Conservation (phyloP, 768 basidiomycete species). For the Boletus bicolor region DNA sequence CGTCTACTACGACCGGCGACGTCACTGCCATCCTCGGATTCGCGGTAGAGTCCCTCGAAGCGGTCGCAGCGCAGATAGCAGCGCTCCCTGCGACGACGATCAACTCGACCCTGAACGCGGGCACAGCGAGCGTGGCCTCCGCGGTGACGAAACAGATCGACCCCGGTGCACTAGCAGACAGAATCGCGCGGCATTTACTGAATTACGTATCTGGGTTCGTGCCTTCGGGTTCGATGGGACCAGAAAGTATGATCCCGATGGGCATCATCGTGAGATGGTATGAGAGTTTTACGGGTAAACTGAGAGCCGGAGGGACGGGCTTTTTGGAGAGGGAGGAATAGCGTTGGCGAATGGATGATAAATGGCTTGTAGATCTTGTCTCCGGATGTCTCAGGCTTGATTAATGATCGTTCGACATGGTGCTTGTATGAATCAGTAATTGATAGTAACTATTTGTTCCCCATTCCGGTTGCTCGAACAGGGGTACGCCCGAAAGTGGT, state of each 20-base stretch:
- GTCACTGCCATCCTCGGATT: conserved; percentile 77
- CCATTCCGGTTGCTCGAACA: not conserved
- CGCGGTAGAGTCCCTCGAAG: conserved; percentile 69
- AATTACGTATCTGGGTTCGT: conserved; percentile 72
- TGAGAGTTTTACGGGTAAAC: conserved; percentile 58
- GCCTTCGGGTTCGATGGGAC: conserved; percentile 40
- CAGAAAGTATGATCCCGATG: conserved; percentile 59
- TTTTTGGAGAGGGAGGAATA: conserved; percentile 51
- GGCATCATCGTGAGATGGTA: conserved; percentile 66
- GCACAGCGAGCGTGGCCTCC: not conserved
- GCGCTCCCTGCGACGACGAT: conserved; percentile 35
- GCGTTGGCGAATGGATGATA: not conserved
- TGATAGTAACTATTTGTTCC: too few species aligned
- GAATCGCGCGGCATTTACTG: conserved; percentile 61
- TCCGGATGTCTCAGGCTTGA: not conserved
- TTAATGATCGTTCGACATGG: not conserved
- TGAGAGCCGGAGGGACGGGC: conserved; percentile 53
- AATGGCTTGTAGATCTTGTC: not conserved
- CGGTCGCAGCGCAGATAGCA: conserved; percentile 58
- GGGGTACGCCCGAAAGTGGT: not conserved
- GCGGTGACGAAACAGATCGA: conserved; percentile 13
- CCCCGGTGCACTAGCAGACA: conserved; percentile 20
- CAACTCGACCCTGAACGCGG: conserved; percentile 22
- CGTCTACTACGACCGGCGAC: conserved; percentile 37
- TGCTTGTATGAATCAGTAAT: not conserved